Evolutionary conservation across 2,329 filamentous ascomycete genomes (phyloP), one percentile per base, ranked within the genome.

Genomic region (Fusarium pininemorale): DNA sequence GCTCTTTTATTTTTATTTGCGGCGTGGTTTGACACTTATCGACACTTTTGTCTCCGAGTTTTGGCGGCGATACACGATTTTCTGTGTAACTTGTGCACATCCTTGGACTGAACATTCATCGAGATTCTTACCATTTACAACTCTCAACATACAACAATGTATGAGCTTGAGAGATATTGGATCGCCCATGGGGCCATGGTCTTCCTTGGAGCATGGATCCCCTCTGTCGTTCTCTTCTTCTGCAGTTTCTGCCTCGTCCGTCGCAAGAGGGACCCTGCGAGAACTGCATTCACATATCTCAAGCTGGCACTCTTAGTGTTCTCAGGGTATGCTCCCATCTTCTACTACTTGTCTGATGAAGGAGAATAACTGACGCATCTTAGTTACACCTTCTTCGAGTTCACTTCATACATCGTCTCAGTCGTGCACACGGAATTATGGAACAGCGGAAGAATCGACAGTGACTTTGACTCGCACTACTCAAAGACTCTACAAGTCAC

Each of bases 261-360:
- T 4, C 65, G 70, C 37, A 67, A 68, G 24, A 70, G 66, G 1
- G 80, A 81, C 38, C 70, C 74, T 5, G 76, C 76, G 2, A 68
- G 79, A 41, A 69, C 54, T 35, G 80, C 75, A 24, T 74, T 79
- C 18, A 68, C 53, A 6, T 78, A 66, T 24, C 73, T 78, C 55
- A 80, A 80, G 50, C 8, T 59, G 4, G 77, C 79, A 2, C 67
- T 82, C 16, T 59, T 66, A 3, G 53, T 76, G 0, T 82, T 76
- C 35, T 42, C 66, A 9, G 30, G 75, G 81, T 83, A 54, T 53
- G 80, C 24, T 2, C 6, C 54, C 20, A 10, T 13, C 4, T 5
- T 26, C 30, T n/a, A 1, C 20, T 32, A 2, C 8, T 8, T 24
- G 4, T 16, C 2, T 18, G 15, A 10, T 10, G 24, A 22, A 54